Conservation (phyloP, 345 rosid species). For the Trapa incisa region DNA sequence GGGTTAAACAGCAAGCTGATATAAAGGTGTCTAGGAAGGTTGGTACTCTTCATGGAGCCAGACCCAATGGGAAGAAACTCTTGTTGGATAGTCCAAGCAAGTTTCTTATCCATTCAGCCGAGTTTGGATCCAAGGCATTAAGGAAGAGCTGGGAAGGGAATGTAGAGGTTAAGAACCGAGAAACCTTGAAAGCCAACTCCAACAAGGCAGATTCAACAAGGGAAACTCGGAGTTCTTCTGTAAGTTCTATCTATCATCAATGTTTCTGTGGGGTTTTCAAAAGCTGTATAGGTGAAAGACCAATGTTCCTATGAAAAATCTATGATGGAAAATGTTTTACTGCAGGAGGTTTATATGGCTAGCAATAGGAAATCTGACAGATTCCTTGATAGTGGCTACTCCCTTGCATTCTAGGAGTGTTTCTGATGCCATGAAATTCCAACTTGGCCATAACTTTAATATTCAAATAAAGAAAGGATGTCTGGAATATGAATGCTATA, state of each 20-base stretch:
- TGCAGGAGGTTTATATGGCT: background rate
- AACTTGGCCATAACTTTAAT: background rate
- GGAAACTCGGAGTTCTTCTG: constrained; percentile 49
- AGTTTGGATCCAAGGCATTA: constrained; percentile 78
- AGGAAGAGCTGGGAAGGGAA: constrained; percentile 99
- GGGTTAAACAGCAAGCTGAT: constrained; percentile 64
- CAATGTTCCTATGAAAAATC: background rate
- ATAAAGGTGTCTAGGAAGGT: constrained; percentile 48
- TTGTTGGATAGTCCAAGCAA: constrained; percentile 30
- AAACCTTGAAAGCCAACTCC: constrained; percentile 29
- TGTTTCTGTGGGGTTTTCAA: background rate
- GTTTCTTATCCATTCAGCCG: constrained; percentile 62
- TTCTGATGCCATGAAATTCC: background rate
- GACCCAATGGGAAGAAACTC: constrained; percentile 39
- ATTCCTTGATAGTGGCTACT: background rate
- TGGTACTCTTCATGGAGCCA: constrained; percentile 32
- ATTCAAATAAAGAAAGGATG: background rate
- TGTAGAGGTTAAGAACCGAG: constrained; percentile 48
- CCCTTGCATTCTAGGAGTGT: background rate
- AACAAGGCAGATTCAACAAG: constrained; percentile 34
- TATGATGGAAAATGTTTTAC: background rate
- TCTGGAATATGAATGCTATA: background rate
- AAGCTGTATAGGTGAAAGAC: background rate
- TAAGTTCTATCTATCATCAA: constrained; percentile 25
- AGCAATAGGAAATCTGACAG: background rate